phyloP scores from a whole-genome alignment of 352 stramenopile genomes.

The Phytophthora nicotianae region DNA sequence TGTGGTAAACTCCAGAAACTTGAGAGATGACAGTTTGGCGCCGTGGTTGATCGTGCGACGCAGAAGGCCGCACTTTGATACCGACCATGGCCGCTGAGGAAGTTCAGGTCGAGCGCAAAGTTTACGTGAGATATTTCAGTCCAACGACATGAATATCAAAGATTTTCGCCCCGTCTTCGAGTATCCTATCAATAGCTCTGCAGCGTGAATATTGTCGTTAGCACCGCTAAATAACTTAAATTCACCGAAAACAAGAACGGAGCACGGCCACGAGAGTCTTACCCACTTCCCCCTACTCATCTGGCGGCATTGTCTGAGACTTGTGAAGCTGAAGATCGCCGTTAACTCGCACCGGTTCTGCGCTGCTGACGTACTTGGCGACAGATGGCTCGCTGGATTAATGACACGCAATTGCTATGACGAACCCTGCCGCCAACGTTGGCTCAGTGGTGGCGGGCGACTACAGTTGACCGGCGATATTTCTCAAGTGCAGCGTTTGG shows the following conservation, averaged over 20 bases:
- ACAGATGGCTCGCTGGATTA: neutral
- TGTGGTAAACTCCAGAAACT: neutral
- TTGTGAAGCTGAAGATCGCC: no score
- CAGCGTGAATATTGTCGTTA: no score
- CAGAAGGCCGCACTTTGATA: neutral
- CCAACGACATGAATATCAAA: no score
- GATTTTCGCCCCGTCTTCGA: neutral
- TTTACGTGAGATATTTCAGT: neutral
- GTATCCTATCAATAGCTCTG: neutral
- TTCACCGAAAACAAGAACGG: neutral
- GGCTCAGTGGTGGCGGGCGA: no score
- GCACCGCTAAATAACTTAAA: neutral
- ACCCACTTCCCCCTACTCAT: no score
- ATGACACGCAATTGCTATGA: slow-evolving; percentile 7
- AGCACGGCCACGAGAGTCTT: no score
- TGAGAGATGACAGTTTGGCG: neutral
- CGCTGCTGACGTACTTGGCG: slow-evolving; percentile 11
- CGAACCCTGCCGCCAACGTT: neutral
- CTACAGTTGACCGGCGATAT: neutral
- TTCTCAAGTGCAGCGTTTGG: neutral
- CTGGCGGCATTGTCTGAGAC: no score
- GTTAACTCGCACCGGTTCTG: slow-evolving; percentile 9
- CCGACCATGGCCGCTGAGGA: neutral
- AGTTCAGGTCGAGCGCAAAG: neutral
- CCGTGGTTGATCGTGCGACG: neutral